Conservation (phyloP, 805 yeast species). For the Saccharomycopsis fermentans region DNA sequence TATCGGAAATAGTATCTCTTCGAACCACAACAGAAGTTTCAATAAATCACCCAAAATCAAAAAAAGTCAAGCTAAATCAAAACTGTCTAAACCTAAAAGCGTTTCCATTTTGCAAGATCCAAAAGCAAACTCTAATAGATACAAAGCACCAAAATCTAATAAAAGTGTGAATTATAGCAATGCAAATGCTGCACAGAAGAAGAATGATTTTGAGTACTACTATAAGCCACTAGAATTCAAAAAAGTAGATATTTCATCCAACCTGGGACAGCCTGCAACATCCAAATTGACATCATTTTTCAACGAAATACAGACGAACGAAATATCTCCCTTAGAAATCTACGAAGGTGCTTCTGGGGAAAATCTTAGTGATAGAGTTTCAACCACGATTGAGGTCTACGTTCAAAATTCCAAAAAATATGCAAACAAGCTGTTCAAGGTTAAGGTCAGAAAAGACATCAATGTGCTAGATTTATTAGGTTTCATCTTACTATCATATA, state of each 20-base stretch:
- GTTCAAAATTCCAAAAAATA: slow-evolving; percentile 21
- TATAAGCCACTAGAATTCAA: not conserved
- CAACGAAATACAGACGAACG: slow-evolving; percentile 6
- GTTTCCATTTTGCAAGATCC: slow-evolving; percentile 9
- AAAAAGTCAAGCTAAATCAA: not conserved
- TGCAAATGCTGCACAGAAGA: not conserved
- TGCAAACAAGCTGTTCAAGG: slow-evolving; percentile 14
- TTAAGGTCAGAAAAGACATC: slow-evolving; percentile 28
- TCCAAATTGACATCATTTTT: slow-evolving; percentile 9
- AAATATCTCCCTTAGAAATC: slow-evolving; percentile 6
- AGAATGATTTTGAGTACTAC: not conserved
- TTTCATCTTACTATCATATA: slow-evolving; percentile 29
- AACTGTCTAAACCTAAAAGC: not conserved
- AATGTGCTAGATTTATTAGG: slow-evolving; percentile 49
- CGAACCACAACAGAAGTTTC: not conserved
- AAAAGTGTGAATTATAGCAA: slow-evolving; percentile 8
- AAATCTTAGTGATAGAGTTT: slow-evolving; percentile 5
- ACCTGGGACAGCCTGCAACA: not conserved
- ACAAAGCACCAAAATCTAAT: slow-evolving; percentile 1
- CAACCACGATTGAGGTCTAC: slow-evolving; percentile 19
- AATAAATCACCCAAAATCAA: not conserved
- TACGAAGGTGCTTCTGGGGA: slow-evolving; percentile 14
- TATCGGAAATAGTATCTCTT: not conserved
- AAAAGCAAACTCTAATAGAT: not conserved
- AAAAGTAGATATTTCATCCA: slow-evolving; percentile 1